These are phyloP conservation scores for Penicillium longicatenatum DNA, from an alignment of 495 filamentous ascomycete species.

Conservation along the genomic window DNA sequence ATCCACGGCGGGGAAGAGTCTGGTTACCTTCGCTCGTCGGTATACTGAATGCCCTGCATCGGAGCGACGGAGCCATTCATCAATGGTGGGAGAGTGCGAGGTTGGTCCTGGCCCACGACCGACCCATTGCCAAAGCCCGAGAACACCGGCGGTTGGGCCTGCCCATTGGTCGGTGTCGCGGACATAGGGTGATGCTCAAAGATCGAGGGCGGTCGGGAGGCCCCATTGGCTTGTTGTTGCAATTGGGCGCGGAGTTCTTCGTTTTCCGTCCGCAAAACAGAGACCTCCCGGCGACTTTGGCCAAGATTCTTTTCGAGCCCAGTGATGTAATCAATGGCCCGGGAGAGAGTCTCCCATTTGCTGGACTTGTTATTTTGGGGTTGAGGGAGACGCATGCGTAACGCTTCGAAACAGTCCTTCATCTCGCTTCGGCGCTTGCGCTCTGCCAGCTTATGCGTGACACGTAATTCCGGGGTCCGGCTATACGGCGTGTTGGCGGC, in stretches of 20 bases:
- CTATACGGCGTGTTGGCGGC: constrained; percentile 76
- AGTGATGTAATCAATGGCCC: constrained; percentile 48
- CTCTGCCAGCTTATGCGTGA: constrained; percentile 95
- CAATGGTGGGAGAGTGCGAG: constrained; percentile 54
- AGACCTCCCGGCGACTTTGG: constrained; percentile 47
- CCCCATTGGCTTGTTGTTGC: constrained; percentile 54
- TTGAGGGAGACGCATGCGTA: constrained; percentile 80
- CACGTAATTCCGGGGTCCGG: constrained; percentile 88
- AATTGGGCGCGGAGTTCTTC: constrained; percentile 48
- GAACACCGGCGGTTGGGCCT: constrained; percentile 36
- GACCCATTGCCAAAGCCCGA: constrained; percentile 36
- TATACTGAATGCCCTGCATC: constrained; percentile 62
- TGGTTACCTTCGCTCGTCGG: constrained; percentile 49
- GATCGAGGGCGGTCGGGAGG: constrained; percentile 38
- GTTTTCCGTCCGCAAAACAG: constrained; percentile 53
- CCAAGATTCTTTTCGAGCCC: constrained; percentile 38
- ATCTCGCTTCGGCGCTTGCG: constrained; percentile 95
- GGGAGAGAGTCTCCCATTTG: constrained; percentile 97
- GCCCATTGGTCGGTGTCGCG: constrained; percentile 39
- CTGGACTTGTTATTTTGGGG: constrained; percentile 91
- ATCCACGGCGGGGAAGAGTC: constrained; percentile 10
- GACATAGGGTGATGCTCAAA: constrained; percentile 45
- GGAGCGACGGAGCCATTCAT: constrained; percentile 52
- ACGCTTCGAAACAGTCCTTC: constrained; percentile 92
- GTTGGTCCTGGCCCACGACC: constrained; percentile 42